Evolutionary conservation across 148 eudicot species (phyloP).

Genomic region (Arbutus unedo): DNA sequence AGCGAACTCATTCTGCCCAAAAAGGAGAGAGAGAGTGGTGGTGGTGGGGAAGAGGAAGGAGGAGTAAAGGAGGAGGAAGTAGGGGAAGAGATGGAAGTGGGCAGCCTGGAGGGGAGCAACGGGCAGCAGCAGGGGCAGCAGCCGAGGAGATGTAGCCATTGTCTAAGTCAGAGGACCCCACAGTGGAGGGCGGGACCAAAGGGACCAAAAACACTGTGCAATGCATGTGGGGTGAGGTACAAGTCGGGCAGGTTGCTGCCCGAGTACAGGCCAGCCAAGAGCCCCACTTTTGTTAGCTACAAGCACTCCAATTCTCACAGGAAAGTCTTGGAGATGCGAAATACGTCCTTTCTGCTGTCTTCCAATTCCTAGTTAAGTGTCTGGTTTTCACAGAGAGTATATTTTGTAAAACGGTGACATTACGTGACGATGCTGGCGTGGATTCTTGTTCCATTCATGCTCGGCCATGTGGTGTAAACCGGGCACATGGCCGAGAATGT

Average conservation of each 20-base stretch:
- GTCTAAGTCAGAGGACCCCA: constrained; percentile 45
- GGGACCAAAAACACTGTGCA: constrained; percentile 54
- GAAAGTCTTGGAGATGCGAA: constrained; percentile 44
- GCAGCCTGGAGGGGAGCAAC: constrained; percentile 5
- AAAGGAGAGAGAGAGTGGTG: not conserved
- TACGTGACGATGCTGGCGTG: not conserved
- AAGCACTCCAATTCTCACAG: constrained; percentile 47
- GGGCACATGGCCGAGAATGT: not conserved
- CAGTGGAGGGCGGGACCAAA: constrained; percentile 56
- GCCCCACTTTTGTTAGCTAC: constrained; percentile 50
- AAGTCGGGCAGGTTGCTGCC: constrained; percentile 49
- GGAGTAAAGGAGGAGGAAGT: constrained; percentile 1
- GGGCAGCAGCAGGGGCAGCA: constrained; percentile 24
- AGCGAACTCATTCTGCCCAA: constrained; percentile 41
- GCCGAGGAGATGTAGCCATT: constrained; percentile 44
- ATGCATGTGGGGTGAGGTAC: constrained; percentile 61
- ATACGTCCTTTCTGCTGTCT: not conserved
- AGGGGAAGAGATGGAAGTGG: not conserved
- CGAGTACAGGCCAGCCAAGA: constrained; percentile 55
- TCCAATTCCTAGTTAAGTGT: not conserved
- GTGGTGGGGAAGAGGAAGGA: not conserved
- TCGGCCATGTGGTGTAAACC: not conserved
- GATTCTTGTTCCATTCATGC: not conserved
- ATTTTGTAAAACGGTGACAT: not conserved
- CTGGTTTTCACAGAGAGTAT: not conserved